These are phyloP conservation scores for Amanita polypyramis DNA, from an alignment of 768 basidiomycete genomes.

Conservation along the genomic window DNA sequence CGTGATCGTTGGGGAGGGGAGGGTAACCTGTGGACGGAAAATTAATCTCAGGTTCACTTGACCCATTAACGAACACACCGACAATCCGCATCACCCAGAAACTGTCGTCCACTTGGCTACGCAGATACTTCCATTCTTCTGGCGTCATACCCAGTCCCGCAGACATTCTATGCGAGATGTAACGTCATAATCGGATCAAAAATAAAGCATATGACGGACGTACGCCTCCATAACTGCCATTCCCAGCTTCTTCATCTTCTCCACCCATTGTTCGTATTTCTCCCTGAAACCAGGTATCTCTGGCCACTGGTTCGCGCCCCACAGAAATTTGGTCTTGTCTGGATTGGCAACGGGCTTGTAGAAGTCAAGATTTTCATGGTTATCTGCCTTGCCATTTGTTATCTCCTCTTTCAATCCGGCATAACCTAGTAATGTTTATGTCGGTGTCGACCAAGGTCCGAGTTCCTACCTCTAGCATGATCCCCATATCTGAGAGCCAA, in stretches of 20 bases:
- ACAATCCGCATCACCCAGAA: constrained; percentile 90
- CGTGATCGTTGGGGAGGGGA: constrained; percentile 65
- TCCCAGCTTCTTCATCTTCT: constrained; percentile 80
- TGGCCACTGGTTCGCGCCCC: constrained; percentile 90
- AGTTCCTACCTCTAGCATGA: constrained; percentile 53
- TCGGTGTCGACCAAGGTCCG: background rate
- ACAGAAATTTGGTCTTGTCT: constrained; percentile 59
- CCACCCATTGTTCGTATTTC: constrained; percentile 65
- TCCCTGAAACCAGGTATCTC: constrained; percentile 41
- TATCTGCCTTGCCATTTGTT: constrained; percentile 76
- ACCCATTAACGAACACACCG: constrained; percentile 27
- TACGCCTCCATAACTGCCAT: constrained; percentile 81
- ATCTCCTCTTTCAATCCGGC: constrained; percentile 75
- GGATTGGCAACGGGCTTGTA: constrained; percentile 65
- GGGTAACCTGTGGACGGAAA: constrained; percentile 56
- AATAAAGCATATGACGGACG: constrained; percentile 17
- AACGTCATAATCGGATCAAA: background rate
- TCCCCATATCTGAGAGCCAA: constrained; percentile 64
- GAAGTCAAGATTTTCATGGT: constrained; percentile 78
- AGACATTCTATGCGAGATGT: constrained; percentile 52
- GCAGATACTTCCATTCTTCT: constrained; percentile 61
- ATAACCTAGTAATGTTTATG: constrained; percentile 48
- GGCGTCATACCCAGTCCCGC: constrained; percentile 62
- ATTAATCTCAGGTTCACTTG: background rate
- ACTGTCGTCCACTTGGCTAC: constrained; percentile 64